Conservation (phyloP, 805 yeast genomes). For the Candida takata region DNA sequence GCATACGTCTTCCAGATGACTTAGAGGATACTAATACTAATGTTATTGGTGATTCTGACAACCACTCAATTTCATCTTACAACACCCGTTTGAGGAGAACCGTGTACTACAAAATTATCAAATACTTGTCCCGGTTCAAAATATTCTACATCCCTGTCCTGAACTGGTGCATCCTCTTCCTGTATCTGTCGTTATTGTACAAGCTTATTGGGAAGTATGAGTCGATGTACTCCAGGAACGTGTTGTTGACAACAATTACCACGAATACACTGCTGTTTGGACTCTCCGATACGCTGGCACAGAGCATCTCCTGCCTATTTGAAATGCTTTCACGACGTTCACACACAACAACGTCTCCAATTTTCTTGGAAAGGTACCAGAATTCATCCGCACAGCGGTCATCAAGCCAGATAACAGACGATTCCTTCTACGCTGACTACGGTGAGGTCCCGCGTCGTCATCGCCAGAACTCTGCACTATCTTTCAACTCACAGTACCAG, state of each 20-base stretch:
- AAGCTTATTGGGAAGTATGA: constrained; percentile 54
- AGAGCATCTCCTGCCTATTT: constrained; percentile 30
- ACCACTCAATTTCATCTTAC: constrained; percentile 6
- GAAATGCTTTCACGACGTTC: constrained; percentile 8
- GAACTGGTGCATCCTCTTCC: constrained; percentile 44
- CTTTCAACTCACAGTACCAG: constrained; percentile 20
- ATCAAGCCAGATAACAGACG: constrained; percentile 14
- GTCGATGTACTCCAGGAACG: constrained; percentile 51
- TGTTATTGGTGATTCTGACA: constrained; percentile 4
- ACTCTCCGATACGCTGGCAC: constrained; percentile 88
- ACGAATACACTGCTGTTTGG: constrained; percentile 81
- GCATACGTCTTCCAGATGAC: constrained; percentile 10
- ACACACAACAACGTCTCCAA: constrained; percentile 2
- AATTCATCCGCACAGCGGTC: background rate
- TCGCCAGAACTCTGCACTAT: constrained; percentile 24
- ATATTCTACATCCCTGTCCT: constrained; percentile 46
- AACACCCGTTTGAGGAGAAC: constrained; percentile 15
- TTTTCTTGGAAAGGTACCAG: constrained; percentile 12
- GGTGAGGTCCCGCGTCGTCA: constrained; percentile 22
- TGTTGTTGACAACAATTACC: constrained; percentile 70
- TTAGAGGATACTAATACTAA: constrained; percentile 2
- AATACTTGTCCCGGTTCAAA: constrained; percentile 24
- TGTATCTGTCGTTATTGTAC: constrained; percentile 43
- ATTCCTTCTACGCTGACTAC: constrained; percentile 24
- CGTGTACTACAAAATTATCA: constrained; percentile 12